Evolutionary conservation across 768 basidiomycete genomes (phyloP).

Genomic region (Neoboletus brunneissimus): DNA sequence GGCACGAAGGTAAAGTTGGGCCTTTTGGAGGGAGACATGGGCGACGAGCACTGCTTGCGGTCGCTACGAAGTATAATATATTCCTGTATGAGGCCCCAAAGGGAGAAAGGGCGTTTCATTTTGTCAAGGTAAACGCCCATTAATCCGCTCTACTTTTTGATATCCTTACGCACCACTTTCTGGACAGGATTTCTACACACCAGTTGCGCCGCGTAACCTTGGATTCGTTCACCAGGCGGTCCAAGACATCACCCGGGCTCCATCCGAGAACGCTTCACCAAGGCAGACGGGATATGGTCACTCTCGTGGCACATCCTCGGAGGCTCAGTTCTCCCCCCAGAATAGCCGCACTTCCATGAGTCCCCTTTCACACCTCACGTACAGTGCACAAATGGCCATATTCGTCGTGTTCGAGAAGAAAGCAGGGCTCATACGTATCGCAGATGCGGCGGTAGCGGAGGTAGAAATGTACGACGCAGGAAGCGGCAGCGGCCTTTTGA

Average conservation of each 20-base stretch:
- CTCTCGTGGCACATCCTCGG: conserved; percentile 41
- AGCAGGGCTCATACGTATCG: conserved; percentile 76
- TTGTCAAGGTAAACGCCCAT: conserved; percentile 55
- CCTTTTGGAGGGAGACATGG: conserved; percentile 44
- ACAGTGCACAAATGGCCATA: conserved; percentile 72
- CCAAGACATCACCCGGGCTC: conserved; percentile 46
- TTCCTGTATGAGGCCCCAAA: conserved; percentile 78
- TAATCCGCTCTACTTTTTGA: neutral
- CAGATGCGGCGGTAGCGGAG: conserved; percentile 79
- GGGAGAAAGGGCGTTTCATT: conserved; percentile 79
- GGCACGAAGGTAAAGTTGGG: conserved; percentile 53
- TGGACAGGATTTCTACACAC: conserved; percentile 81
- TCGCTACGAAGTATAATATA: conserved; percentile 72
- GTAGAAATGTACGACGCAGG: conserved; percentile 54
- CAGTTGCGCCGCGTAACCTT: conserved; percentile 61
- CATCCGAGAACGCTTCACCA: conserved; percentile 38
- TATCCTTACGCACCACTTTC: conserved; percentile 1
- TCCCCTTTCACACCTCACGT: conserved; percentile 40
- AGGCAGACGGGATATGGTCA: conserved; percentile 34
- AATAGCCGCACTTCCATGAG: conserved; percentile 26
- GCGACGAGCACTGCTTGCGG: conserved; percentile 58
- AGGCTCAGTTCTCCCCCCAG: conserved; percentile 33
- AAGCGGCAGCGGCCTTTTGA: conserved; percentile 5
- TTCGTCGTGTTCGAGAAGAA: conserved; percentile 88
- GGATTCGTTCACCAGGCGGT: conserved; percentile 70